These are phyloP conservation scores for Pyrenochaeta sp. DNA, from an alignment of 2,329 filamentous ascomycete genomes.

Conservation along the genomic window DNA sequence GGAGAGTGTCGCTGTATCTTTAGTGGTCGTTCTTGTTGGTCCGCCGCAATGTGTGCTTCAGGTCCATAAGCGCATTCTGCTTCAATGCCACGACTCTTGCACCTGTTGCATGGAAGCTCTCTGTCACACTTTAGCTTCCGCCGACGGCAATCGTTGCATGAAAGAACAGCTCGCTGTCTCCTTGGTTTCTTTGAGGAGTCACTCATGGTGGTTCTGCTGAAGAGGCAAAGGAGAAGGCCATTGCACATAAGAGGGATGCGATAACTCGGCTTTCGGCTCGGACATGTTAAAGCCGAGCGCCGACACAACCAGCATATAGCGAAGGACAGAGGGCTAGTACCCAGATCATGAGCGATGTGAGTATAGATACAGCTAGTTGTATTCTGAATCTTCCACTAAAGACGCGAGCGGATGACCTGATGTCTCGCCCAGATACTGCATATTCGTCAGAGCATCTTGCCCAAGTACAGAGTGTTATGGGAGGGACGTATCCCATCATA, in stretches of 20 bases:
- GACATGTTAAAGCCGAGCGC: not conserved
- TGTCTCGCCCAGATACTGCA: too few relatives aligned
- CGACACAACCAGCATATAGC: too few relatives aligned
- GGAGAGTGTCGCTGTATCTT: slow-evolving; percentile 1
- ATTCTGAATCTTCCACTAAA: too few relatives aligned
- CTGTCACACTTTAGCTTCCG: slow-evolving; percentile 55
- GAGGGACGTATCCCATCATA: too few relatives aligned
- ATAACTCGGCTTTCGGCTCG: not conserved
- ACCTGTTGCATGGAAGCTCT: slow-evolving; percentile 51
- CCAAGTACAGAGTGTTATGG: too few relatives aligned
- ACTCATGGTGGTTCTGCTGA: not conserved
- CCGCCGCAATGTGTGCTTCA: slow-evolving; percentile 17
- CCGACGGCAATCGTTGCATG: slow-evolving; percentile 52
- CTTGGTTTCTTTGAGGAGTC: not conserved
- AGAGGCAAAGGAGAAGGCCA: not conserved
- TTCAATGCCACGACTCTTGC: slow-evolving; percentile 48
- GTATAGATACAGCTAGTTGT: too few relatives aligned
- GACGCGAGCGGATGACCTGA: too few relatives aligned
- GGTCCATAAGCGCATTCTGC: slow-evolving; percentile 45
- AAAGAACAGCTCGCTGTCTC: slow-evolving; percentile 48
- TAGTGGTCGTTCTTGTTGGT: not conserved
- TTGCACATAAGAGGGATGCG: too few relatives aligned
- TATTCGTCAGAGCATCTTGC: too few relatives aligned
- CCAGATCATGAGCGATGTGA: too few relatives aligned
- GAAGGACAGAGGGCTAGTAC: too few relatives aligned